Evolutionary conservation across 768 basidiomycete genomes (phyloP), one percentile per base, ranked within the genome.

Genomic region (Kwoniella bestiolae): DNA sequence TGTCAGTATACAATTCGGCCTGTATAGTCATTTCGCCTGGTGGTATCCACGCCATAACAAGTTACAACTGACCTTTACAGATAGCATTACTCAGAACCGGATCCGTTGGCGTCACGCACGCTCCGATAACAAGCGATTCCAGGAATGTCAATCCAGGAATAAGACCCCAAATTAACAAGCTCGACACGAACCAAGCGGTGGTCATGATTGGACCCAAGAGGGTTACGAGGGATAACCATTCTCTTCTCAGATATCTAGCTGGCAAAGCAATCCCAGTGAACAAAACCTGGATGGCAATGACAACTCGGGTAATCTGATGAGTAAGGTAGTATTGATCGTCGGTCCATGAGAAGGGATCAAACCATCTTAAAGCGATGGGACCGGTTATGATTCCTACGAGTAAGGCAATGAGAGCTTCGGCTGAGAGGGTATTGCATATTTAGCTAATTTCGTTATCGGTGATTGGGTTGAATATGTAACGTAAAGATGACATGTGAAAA

Each of bases 21-120:
- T n/a, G n/a, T n/a, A n/a, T n/a, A n/a, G n/a, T n/a, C n/a, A n/a
- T n/a, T n/a, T n/a, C n/a, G n/a, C n/a, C n/a, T n/a, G n/a, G n/a
- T n/a, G n/a, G n/a, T n/a, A n/a, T n/a, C n/a, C n/a, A n/a, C n/a
- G n/a, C n/a, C n/a, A n/a, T n/a, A n/a, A 47, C 34, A 16, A n/a
- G 9, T 23, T 2, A 44, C 4, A 21, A 46, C 65, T 45, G 25
- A 69, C 71, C 74, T 60, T 76, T 71, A 56, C 71, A 79, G 46
- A 78, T 74, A 25, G 79, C 71, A 47, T 81, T 82, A 6, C 81
- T 79, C 9, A 83, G 58, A 21, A 83, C 82, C 0, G 83, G 83
- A 63, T 84, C 83, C 0, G 83, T 84, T 7, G 83, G 82, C 0
- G 83, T 83, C 21, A 84, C 74, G 63, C 81, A 83, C 0, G 81